Conservation (phyloP, 169 alveolate genomes). For the Eimeria tenella region DNA sequence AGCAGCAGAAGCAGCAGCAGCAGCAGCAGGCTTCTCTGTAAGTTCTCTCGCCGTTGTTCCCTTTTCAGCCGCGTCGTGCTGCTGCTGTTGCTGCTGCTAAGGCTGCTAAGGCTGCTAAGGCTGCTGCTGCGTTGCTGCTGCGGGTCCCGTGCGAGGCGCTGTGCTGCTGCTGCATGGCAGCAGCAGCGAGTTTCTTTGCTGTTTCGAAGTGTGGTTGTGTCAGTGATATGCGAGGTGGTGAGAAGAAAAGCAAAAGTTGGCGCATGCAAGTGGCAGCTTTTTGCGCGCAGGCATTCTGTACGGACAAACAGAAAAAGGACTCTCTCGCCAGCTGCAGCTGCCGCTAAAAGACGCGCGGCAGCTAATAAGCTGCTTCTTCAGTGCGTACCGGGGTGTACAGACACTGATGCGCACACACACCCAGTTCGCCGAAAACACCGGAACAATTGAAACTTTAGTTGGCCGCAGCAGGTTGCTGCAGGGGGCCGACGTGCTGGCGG, state of each 20-base stretch:
- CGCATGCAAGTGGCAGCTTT: not conserved
- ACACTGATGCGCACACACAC: slow-evolving; percentile 82
- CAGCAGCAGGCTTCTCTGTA: not conserved
- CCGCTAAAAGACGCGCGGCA: slow-evolving; percentile 80
- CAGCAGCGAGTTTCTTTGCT: no score
- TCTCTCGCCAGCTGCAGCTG: slow-evolving; percentile 81
- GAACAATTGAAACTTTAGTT: slow-evolving; percentile 81
- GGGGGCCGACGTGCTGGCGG: slow-evolving; percentile 17
- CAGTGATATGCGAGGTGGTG: no score
- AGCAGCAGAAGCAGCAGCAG: not conserved
- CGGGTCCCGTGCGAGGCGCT: not conserved
- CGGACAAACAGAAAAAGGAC: slow-evolving; percentile 85
- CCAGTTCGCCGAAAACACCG: slow-evolving; percentile 73
- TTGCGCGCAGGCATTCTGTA: slow-evolving; percentile 76
- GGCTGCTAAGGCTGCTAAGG: not conserved
- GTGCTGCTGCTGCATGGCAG: no score
- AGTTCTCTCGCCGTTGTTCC: no score
- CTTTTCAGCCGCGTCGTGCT: not conserved
- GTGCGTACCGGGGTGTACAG: slow-evolving; percentile 80
- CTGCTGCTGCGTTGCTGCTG: not conserved
- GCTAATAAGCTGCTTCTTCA: slow-evolving; percentile 81
- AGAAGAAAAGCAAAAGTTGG: not conserved
- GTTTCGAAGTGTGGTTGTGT: no score
- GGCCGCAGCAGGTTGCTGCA: slow-evolving; percentile 82
- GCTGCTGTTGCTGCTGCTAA: not conserved